Percentiles rank a stretch among this genome's conserved stretches.
Conservation (phyloP, 2,329 filamentous ascomycete species). For the Colletotrichum nymphaeae region DNA sequence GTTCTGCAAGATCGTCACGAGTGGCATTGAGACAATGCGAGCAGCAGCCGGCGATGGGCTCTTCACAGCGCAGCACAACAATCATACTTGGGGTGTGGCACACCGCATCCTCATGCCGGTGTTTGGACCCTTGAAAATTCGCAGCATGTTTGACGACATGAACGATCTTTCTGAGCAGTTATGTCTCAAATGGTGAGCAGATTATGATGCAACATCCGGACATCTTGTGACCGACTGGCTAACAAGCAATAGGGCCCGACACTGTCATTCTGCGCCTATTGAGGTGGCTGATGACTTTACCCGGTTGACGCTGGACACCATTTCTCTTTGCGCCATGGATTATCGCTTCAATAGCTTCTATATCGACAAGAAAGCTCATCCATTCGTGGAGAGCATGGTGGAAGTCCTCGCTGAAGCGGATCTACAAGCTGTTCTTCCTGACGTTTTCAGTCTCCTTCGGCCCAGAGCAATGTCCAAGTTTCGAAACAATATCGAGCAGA, state of each 20-base stretch:
- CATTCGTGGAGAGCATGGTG: conserved; percentile 74
- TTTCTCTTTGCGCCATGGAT: conserved; percentile 69
- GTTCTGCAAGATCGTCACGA: not conserved
- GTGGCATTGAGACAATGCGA: not conserved
- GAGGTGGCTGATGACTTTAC: conserved; percentile 69
- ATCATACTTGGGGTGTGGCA: conserved; percentile 57
- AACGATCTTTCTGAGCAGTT: conserved; percentile 63
- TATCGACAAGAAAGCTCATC: conserved; percentile 65
- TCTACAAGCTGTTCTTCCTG: conserved; percentile 55
- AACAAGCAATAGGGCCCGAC: conserved; percentile 53
- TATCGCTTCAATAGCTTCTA: conserved; percentile 73
- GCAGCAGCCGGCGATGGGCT: conserved; percentile 2
- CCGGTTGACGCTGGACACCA: conserved; percentile 69
- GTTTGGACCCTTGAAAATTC: conserved; percentile 76
- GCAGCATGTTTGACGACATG: conserved; percentile 66
- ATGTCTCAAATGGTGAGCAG: conserved; percentile 55
- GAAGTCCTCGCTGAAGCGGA: conserved; percentile 67
- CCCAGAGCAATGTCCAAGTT: conserved; percentile 54
- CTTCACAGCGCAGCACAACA: not conserved
- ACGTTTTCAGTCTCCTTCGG: conserved; percentile 44
- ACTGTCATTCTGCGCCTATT: conserved; percentile 55
- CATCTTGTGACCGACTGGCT: too few relatives aligned
- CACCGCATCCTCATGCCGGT: conserved; percentile 74
- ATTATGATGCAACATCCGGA: too few relatives aligned
- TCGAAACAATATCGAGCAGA: conserved; percentile 58